Percentiles rank a stretch among this genome's conserved stretches.
Conservation (phyloP, 768 basidiomycete genomes). For the Tylopilus balloui region DNA sequence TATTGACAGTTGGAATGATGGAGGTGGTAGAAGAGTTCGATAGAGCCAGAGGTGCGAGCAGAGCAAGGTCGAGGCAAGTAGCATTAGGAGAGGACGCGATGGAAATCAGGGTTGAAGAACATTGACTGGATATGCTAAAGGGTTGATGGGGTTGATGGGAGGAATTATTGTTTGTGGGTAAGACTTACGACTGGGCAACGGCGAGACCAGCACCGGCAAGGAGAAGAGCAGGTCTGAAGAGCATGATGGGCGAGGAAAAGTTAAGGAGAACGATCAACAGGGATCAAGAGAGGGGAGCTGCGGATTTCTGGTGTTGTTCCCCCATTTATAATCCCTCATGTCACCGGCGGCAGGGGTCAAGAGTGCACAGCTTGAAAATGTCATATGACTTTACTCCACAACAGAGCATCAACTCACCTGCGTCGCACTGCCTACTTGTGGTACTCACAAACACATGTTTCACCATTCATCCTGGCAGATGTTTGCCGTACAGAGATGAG, state of each 20-base stretch:
- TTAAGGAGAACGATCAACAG: neutral
- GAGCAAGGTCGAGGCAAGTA: slow-evolving; percentile 39
- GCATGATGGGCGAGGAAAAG: slow-evolving; percentile 19
- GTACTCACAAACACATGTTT: too few relatives aligned
- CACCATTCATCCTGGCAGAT: too few relatives aligned
- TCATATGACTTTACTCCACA: too few relatives aligned
- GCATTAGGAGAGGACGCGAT: slow-evolving; percentile 38
- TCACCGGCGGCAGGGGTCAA: neutral
- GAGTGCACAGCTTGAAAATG: neutral
- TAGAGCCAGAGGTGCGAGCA: slow-evolving; percentile 27
- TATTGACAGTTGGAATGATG: slow-evolving; percentile 43
- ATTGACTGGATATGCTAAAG: slow-evolving; percentile 30
- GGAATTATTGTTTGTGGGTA: neutral
- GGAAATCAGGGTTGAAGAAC: slow-evolving; percentile 42
- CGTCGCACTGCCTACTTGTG: too few relatives aligned
- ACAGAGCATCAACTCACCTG: neutral
- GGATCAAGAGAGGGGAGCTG: slow-evolving; percentile 1
- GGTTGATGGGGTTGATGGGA: neutral
- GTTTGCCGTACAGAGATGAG: too few relatives aligned
- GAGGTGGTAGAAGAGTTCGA: slow-evolving; percentile 28
- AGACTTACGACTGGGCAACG: slow-evolving; percentile 43
- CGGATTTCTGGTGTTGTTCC: slow-evolving; percentile 4
- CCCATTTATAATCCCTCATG: slow-evolving; percentile 14
- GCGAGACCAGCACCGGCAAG: slow-evolving; percentile 33
- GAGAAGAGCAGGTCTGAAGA: slow-evolving; percentile 24